phyloP scores from a whole-genome alignment of 139 green algal genomes.

The Mychonastes homosphaera region DNA sequence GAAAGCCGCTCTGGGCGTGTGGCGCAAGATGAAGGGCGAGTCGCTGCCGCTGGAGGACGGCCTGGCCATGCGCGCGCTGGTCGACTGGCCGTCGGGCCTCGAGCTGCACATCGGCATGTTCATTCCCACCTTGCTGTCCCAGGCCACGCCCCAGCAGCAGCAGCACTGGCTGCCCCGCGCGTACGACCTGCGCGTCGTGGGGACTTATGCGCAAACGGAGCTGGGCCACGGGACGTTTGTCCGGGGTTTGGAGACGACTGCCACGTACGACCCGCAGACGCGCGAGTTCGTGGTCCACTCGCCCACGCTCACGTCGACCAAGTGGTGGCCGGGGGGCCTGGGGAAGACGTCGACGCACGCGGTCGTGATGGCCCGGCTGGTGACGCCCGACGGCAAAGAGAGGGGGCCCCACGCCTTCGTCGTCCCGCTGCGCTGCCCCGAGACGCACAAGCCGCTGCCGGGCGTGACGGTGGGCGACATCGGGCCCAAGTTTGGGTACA shows the following conservation, averaged over 20 bases:
- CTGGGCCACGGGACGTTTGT: constrained; percentile 93
- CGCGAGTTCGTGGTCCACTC: constrained; percentile 88
- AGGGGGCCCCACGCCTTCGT: constrained; percentile 81
- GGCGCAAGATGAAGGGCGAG: constrained; percentile 60
- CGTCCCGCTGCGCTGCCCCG: constrained; percentile 67
- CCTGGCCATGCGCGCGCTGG: constrained; percentile 52
- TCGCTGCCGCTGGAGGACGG: constrained; percentile 65
- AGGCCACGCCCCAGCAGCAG: constrained; percentile 83
- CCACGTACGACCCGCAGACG: constrained; percentile 66
- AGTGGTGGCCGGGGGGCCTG: constrained; percentile 86
- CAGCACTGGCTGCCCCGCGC: constrained; percentile 65
- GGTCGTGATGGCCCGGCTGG: constrained; percentile 83
- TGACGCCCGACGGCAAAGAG: constrained; percentile 54
- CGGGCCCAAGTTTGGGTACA: constrained; percentile 78
- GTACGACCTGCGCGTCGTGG: constrained; percentile 47
- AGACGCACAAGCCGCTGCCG: constrained; percentile 69
- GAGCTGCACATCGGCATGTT: constrained; percentile 97
- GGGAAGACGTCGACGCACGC: constrained; percentile 88
- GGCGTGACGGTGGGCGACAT: constrained; percentile 90
- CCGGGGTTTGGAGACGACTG: constrained; percentile 89
- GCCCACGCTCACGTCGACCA: constrained; percentile 76
- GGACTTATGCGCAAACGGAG: constrained; percentile 94
- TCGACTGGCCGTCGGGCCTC: constrained; percentile 72
- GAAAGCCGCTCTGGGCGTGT: constrained; percentile 63
- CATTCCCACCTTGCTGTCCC: constrained; percentile 81